Percentiles rank a stretch among this genome's conserved stretches.
Evolutionary conservation across 2,329 filamentous ascomycete species (phyloP).

Genomic region (Coccinonectria pachysandricola): DNA sequence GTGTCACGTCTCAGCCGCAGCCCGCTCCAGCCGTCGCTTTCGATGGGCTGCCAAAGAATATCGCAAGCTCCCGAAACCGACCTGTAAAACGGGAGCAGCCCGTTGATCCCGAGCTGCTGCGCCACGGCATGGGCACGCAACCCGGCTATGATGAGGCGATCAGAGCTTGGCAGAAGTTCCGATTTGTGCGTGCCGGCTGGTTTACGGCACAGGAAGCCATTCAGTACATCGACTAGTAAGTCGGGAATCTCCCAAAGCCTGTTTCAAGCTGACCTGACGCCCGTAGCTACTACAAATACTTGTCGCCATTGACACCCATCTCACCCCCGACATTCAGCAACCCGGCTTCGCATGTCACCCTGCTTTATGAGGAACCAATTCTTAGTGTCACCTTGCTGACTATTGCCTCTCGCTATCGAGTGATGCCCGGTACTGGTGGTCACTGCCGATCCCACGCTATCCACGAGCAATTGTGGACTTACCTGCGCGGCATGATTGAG

Average conservation of each 20-base stretch:
- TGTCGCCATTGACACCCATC: constrained; percentile 88
- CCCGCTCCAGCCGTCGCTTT: constrained; percentile 8
- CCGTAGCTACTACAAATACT: constrained; percentile 78
- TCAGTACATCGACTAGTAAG: constrained; percentile 84
- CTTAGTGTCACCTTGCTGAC: constrained; percentile 85
- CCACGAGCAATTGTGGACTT: constrained; percentile 91
- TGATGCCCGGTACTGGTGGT: constrained; percentile 68
- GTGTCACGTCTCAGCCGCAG: constrained; percentile 7
- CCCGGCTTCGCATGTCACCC: constrained; percentile 65
- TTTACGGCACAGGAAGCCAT: constrained; percentile 91
- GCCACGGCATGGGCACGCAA: constrained; percentile 35
- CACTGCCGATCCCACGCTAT: constrained; percentile 81
- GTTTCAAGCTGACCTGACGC: no score
- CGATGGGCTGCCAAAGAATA: constrained; percentile 12
- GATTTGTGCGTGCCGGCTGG: constrained; percentile 95
- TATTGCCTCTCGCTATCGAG: constrained; percentile 79
- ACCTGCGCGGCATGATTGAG: constrained; percentile 90
- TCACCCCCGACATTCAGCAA: constrained; percentile 83
- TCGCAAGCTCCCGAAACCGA: constrained; percentile 7
- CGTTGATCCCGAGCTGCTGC: constrained; percentile 37
- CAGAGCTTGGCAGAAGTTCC: constrained; percentile 80
- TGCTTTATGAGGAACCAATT: constrained; percentile 87
- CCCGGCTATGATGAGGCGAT: constrained; percentile 59
- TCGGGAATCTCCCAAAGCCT: no score
- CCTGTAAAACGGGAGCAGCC: constrained; percentile 23